These are phyloP conservation scores for Epichloe bromicola DNA, from an alignment of 2,329 filamentous ascomycete species.

Conservation along the genomic window DNA sequence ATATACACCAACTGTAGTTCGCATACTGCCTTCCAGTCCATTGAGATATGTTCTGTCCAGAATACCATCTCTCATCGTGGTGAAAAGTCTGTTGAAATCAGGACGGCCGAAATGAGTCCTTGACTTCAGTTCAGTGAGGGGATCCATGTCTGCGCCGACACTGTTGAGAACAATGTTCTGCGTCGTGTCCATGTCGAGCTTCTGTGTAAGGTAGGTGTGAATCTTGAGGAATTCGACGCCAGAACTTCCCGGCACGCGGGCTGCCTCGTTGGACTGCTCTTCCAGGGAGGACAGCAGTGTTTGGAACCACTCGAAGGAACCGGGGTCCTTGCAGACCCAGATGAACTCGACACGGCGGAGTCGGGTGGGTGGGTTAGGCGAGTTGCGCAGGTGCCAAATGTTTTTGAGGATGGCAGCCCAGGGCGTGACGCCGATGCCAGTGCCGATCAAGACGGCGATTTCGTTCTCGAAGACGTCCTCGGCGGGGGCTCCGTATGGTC, in stretches of 20 bases:
- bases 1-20: constrained; percentile 89
- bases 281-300: constrained; percentile 84
- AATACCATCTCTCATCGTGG: constrained; percentile 78
- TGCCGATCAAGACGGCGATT: constrained; percentile 74
- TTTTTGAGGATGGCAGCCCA: constrained; percentile 89
- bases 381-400: constrained; percentile 90
- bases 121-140: constrained; percentile 78
- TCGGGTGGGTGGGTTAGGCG: constrained; percentile 77
- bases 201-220: constrained; percentile 94
- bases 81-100: constrained; percentile 71
- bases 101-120: constrained; percentile 92
- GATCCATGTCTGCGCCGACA: constrained; percentile 77
- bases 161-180: constrained; percentile 97
- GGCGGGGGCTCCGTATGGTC: constrained; percentile 89
- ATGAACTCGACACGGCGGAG: constrained; percentile 95
- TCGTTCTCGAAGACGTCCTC: constrained; percentile 96
- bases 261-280: constrained; percentile 61
- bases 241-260: constrained; percentile 52
- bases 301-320: constrained; percentile 98
- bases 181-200: constrained; percentile 78
- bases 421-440: constrained; percentile 76
- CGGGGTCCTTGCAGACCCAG: constrained; percentile 94
- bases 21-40: constrained; percentile 62
- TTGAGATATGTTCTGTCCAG: constrained; percentile 72
- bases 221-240: constrained; percentile 85